Conservation (phyloP, 306 rosid species). For the Crotalaria pallida region DNA sequence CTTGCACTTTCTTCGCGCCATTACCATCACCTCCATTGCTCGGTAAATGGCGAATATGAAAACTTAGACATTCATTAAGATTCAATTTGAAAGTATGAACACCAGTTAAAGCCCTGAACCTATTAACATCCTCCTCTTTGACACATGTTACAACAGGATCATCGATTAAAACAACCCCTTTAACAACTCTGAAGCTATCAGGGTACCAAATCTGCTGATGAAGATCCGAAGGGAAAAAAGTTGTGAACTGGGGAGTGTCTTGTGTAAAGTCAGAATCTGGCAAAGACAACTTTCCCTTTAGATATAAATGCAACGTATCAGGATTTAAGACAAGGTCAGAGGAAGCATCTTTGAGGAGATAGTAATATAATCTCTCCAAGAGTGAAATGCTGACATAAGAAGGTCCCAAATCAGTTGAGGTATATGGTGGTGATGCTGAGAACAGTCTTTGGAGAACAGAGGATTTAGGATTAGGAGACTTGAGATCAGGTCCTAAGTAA, state of each 20-base stretch:
- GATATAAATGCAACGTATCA: slow-evolving; percentile 43
- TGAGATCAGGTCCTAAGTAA: slow-evolving; percentile 71
- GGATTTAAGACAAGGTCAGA: slow-evolving; percentile 29
- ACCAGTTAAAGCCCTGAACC: slow-evolving; percentile 49
- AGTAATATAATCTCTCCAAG: slow-evolving; percentile 56
- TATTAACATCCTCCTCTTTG: slow-evolving; percentile 37
- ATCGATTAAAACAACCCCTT: slow-evolving; percentile 47
- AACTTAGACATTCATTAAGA: slow-evolving; percentile 22
- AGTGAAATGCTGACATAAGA: slow-evolving; percentile 53
- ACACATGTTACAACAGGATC: slow-evolving; percentile 36
- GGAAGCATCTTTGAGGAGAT: slow-evolving; percentile 37
- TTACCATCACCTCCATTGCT: slow-evolving; percentile 10
- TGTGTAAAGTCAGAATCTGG: slow-evolving; percentile 15
- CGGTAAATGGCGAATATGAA: background rate
- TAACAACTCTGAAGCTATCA: slow-evolving; percentile 54
- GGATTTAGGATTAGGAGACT: slow-evolving; percentile 33
- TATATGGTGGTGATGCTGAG: slow-evolving; percentile 33
- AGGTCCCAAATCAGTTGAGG: slow-evolving; percentile 43
- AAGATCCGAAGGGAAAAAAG: slow-evolving; percentile 53
- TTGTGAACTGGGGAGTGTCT: slow-evolving; percentile 47
- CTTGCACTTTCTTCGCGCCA: background rate
- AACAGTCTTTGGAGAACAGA: slow-evolving; percentile 38
- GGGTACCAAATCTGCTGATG: slow-evolving; percentile 70
- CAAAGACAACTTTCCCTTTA: slow-evolving; percentile 41
- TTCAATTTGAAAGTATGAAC: slow-evolving; percentile 34